phyloP scores from a whole-genome alignment of 2,329 filamentous ascomycete species.

The Colletotrichum tofieldiae region DNA sequence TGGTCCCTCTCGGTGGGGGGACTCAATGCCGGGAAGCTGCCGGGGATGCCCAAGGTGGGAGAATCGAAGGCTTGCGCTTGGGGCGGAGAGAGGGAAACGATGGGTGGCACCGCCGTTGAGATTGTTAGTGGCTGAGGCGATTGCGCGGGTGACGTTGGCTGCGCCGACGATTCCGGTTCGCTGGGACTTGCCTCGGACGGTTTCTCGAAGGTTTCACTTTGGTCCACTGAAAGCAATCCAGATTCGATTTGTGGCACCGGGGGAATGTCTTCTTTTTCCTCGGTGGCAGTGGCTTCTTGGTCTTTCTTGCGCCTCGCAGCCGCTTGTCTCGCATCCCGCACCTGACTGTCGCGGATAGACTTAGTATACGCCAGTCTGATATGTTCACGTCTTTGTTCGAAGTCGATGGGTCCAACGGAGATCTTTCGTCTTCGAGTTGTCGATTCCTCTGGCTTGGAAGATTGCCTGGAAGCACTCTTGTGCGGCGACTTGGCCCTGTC shows the following conservation, averaged over 20 bases:
- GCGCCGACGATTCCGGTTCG: conserved; percentile 14
- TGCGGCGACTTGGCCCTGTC: conserved; percentile 69
- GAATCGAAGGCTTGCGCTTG: conserved; percentile 65
- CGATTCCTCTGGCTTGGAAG: conserved; percentile 56
- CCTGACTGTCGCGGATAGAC: conserved; percentile 83
- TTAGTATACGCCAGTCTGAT: conserved; percentile 90
- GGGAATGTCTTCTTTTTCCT: conserved; percentile 49
- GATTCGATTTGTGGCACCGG: conserved; percentile 29
- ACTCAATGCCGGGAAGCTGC: conserved; percentile 68
- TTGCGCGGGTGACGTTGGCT: conserved; percentile 26
- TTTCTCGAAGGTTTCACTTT: conserved; percentile 17
- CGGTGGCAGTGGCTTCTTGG: conserved; percentile 62
- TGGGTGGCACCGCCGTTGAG: conserved; percentile 29
- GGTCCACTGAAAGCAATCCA: conserved; percentile 5
- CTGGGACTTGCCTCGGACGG: conserved; percentile 1
- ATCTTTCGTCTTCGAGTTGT: conserved; percentile 66
- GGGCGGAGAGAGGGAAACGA: conserved; percentile 30
- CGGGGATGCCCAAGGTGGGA: conserved; percentile 77
- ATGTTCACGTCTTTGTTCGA: conserved; percentile 84
- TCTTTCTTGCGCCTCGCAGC: conserved; percentile 69
- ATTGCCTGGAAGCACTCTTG: conserved; percentile 50
- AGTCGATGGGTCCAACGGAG: conserved; percentile 83
- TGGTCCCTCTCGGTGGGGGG: conserved; percentile 61
- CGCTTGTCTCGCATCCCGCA: conserved; percentile 68
- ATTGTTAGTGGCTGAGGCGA: conserved; percentile 24